Base-by-base conservation (phyloP, 176 grass and related monocot species). In the Cenchrus purpureus region DNA sequence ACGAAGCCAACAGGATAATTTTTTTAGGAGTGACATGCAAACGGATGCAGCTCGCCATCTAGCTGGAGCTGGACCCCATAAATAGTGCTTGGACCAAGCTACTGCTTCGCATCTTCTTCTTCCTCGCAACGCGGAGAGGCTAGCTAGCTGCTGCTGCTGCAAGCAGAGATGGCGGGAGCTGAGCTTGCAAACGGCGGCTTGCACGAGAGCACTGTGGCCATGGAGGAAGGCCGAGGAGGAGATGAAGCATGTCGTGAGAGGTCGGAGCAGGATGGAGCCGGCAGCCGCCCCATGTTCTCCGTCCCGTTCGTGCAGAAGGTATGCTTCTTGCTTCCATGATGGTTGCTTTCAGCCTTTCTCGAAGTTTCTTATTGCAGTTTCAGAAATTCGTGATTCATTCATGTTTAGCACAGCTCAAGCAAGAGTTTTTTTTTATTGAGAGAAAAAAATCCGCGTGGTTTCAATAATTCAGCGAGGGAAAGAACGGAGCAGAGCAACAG, bases 231-330 rank as follows among this genome's bases (percentile, higher is more conserved):
- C 15, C 66, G 73, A 82, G 70, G 19, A 73, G 86, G 22, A 20
- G 67, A 82, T 7, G 76, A 73, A 75, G 68, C 65, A 60, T 51
- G 77, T 12, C 65, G 52, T 42, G 65, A 86, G 40, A 89, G 14
- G 58, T 37, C 73, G 28, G 90, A 86, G 58, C 66, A 67, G 6
- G 66, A 82, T 14, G 57, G 55, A 66, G 65, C 61, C 31, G n/a
- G 14, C 7, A 13, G 62, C 17, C 50, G 58, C 3, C 32, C 59
- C 59, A 92, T 88, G 82, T 58, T 85, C n/a, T 85, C 83, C 3
- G 72, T 88, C 4, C 86, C 82, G 19, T 88, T 88, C 32, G 48
- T 53, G 40, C 86, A 89, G 83, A 92, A 86, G 87, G 90, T 88
- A 74, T 15, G 82, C 44, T 53, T 58, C 8, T 61, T 52, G 53